Percentiles rank a stretch among this genome's conserved stretches.
phyloP scores from a whole-genome alignment of 352 stramenopile species.

The Phytophthora crassamura region DNA sequence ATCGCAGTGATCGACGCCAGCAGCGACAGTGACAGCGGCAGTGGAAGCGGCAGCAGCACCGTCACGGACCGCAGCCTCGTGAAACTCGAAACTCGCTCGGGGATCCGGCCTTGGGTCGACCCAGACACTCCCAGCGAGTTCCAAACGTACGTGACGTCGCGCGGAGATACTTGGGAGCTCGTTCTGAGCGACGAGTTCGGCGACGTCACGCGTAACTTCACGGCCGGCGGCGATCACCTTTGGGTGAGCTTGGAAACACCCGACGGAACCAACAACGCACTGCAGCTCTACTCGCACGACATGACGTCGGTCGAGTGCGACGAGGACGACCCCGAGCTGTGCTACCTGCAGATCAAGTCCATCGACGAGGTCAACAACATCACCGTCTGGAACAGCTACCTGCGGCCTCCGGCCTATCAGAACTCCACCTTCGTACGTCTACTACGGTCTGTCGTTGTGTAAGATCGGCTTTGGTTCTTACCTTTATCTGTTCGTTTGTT shows the following conservation, averaged over 20 bases:
- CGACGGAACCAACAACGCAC: constrained; percentile 69
- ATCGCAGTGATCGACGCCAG: constrained; percentile 28
- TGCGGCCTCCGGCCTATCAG: constrained; percentile 56
- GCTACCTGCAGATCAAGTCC: constrained; percentile 69
- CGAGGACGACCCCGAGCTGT: constrained; percentile 42
- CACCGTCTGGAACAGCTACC: constrained; percentile 77
- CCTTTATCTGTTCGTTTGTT: constrained; percentile 17
- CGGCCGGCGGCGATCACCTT: constrained; percentile 58
- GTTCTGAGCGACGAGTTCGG: constrained; percentile 81
- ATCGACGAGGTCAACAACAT: constrained; percentile 61
- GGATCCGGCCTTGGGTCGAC: constrained; percentile 65
- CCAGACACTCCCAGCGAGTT: constrained; percentile 53
- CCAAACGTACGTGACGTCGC: constrained; percentile 55
- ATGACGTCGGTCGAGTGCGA: constrained; percentile 68
- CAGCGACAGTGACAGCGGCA: constrained; percentile 17
- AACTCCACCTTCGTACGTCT: constrained; percentile 55
- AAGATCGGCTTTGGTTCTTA: background rate
- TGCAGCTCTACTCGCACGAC: constrained; percentile 73
- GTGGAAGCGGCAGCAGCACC: constrained; percentile 28
- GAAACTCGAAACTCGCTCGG: constrained; percentile 50
- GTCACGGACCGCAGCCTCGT: constrained; percentile 36
- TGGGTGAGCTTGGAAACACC: constrained; percentile 75
- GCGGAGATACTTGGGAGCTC: constrained; percentile 60
- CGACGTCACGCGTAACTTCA: constrained; percentile 56
- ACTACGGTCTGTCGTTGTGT: background rate